Evolutionary conservation across 208 protist genomes (phyloP).

Genomic region (Plasmodiophora brassicae): DNA sequence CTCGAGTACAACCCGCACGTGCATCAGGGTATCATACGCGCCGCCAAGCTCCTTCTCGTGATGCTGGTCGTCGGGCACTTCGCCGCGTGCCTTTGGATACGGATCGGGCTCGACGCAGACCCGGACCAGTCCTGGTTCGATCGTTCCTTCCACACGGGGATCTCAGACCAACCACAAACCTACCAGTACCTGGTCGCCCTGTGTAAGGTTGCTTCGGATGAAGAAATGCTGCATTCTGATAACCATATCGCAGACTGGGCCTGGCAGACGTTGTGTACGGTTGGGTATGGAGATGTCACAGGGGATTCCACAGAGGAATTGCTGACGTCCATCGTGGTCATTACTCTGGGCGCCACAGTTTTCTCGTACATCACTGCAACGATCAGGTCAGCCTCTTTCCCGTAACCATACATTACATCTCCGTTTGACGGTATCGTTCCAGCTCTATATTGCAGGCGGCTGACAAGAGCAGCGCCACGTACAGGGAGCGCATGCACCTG

Average conservation of each 20-base stretch:
- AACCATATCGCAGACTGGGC: neutral
- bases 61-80: slow-evolving; percentile 26
- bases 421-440: neutral
- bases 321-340: neutral
- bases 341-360: neutral
- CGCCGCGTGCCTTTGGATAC: neutral
- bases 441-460: neutral
- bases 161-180: neutral
- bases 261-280: neutral
- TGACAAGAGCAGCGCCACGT: neutral
- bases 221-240: neutral
- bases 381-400: neutral
- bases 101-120: neutral
- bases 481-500: neutral
- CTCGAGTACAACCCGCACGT: slow-evolving; percentile 25
- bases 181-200: slow-evolving; percentile 3
- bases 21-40: neutral
- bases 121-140: neutral
- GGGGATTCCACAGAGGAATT: neutral
- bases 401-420: neutral
- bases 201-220: neutral
- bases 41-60: neutral
- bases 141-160: neutral
- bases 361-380: slow-evolving; percentile 18
- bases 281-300: slow-evolving; percentile 1